Evolutionary conservation across 495 filamentous ascomycete genomes (phyloP).

Genomic region (Daldinia grandis): DNA sequence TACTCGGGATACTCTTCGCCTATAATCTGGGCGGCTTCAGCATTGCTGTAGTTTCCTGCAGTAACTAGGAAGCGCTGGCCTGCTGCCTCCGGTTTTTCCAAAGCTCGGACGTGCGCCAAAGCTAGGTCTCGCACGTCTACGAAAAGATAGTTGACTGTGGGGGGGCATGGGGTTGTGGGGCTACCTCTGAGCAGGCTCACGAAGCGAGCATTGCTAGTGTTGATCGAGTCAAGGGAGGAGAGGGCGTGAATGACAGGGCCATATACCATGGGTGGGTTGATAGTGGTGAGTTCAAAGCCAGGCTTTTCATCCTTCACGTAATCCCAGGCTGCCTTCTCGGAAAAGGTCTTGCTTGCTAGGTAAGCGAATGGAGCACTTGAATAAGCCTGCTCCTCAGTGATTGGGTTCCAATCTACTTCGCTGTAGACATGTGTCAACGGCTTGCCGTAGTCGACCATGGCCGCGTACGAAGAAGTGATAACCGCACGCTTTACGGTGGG

Average conservation of each 20-base stretch:
- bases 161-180: not conserved
- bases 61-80: not conserved
- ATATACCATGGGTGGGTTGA: constrained; percentile 1
- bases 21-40: not conserved
- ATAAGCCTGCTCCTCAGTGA: not conserved
- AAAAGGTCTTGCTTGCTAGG: not conserved
- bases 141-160: not conserved
- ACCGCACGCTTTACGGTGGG: not conserved
- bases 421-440: not conserved
- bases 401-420: constrained; percentile 1
- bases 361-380: not conserved
- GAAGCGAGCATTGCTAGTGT: not conserved
- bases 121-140: not conserved
- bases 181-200: not conserved
- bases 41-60: not conserved
- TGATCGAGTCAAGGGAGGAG: not conserved
- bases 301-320: not conserved
- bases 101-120: not conserved
- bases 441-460: not conserved
- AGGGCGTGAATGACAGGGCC: not conserved
- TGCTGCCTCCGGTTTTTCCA: not conserved
- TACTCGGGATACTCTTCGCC: not conserved
- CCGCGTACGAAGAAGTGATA: not conserved
- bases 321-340: not conserved
- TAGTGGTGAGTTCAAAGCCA: not conserved